Evolutionary conservation across 179 eudicot species (phyloP).

Genomic region (Actinidia polygama): DNA sequence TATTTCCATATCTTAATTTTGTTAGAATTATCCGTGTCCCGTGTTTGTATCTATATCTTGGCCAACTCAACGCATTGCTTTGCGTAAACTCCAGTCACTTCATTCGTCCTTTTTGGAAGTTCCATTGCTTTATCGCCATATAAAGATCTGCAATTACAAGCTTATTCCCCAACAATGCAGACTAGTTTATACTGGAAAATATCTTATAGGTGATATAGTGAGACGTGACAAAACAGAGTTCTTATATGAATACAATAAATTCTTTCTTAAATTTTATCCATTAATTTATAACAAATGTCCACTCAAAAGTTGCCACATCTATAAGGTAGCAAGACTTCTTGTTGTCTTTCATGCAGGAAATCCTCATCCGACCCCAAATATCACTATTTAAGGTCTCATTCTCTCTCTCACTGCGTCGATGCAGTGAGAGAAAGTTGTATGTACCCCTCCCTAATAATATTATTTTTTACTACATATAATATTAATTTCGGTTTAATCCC

Average conservation of each 20-base stretch:
- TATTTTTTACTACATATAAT: not conserved
- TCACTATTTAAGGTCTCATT: conserved; percentile 71
- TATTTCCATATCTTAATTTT: too few relatives aligned
- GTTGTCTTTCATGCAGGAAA: too few relatives aligned
- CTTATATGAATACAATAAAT: too few relatives aligned
- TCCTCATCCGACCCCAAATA: conserved; percentile 95
- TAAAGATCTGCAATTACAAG: conserved; percentile 52
- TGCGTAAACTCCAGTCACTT: conserved; percentile 66
- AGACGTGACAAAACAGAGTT: not conserved
- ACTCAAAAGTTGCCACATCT: too few relatives aligned
- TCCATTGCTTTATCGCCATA: conserved; percentile 77
- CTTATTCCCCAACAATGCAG: not conserved
- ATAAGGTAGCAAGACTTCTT: too few relatives aligned
- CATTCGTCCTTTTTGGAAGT: conserved; percentile 88
- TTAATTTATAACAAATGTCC: too few relatives aligned
- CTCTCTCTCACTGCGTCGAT: too few relatives aligned
- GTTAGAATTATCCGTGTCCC: too few relatives aligned
- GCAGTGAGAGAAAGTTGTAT: too few relatives aligned
- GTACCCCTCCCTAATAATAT: too few relatives aligned
- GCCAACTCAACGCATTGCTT: conserved; percentile 67
- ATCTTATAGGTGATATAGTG: not conserved
- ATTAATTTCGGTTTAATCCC: too few relatives aligned
- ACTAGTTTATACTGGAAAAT: not conserved
- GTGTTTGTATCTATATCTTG: conserved; percentile 11
- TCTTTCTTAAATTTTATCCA: too few relatives aligned